Evolutionary conservation across 345 rosid genomes (phyloP).

Genomic region (Xanthoceras sorbifolium): DNA sequence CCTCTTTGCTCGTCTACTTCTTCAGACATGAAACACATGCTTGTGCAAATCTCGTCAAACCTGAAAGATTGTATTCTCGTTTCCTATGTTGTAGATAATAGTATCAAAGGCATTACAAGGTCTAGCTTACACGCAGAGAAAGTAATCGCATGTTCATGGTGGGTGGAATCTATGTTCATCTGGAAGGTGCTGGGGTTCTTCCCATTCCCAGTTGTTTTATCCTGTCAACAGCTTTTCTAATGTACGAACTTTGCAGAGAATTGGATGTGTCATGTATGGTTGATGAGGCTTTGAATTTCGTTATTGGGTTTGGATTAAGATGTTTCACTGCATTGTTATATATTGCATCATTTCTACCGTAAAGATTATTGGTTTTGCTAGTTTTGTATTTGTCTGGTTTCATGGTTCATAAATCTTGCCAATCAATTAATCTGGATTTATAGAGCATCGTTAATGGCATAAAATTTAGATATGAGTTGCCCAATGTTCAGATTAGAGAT

Average conservation of each 20-base stretch:
- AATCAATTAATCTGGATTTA: neutral
- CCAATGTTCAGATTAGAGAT: too few species aligned
- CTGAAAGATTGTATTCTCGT: neutral
- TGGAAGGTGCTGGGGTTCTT: neutral
- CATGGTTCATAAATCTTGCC: neutral
- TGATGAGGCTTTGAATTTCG: conserved; percentile 10
- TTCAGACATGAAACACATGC: neutral
- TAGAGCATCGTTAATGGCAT: too few species aligned
- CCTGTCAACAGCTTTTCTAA: neutral
- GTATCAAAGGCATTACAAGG: neutral
- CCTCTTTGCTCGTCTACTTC: neutral
- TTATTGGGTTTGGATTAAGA: conserved; percentile 1
- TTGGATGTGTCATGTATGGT: conserved; percentile 13
- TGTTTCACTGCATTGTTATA: conserved; percentile 12
- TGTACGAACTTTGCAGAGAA: neutral
- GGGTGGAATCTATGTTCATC: conserved; percentile 6
- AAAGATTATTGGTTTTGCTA: conserved; percentile 10
- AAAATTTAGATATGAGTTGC: too few species aligned
- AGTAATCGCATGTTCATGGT: neutral
- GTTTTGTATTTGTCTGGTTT: neutral
- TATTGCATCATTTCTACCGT: neutral
- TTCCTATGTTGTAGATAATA: conserved; percentile 1
- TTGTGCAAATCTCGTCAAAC: neutral
- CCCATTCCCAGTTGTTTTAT: neutral
- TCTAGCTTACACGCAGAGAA: neutral